Conservation (phyloP, 192 early-diverging fungal genomes). For the Coemansia sp. region DNA sequence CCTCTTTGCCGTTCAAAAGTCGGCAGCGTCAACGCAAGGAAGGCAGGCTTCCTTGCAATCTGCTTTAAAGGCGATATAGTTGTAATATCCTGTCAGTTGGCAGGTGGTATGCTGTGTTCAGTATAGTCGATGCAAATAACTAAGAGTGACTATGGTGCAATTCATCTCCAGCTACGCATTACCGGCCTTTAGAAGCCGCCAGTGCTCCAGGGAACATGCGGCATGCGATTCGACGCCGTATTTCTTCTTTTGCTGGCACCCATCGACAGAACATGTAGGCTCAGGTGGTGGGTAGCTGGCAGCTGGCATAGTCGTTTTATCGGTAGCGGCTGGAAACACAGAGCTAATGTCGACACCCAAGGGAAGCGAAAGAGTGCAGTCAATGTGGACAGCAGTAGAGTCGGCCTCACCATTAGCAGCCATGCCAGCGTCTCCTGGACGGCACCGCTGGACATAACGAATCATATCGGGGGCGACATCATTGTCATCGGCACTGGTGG, state of each 20-base stretch:
- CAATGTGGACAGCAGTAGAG: slow-evolving; percentile 15
- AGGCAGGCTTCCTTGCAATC: background rate
- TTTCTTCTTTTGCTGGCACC: slow-evolving; percentile 59
- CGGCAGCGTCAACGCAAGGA: background rate
- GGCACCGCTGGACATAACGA: slow-evolving; percentile 34
- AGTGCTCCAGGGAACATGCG: slow-evolving; percentile 68
- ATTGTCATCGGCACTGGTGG: slow-evolving; percentile 40
- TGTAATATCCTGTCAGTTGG: background rate
- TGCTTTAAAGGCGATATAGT: background rate
- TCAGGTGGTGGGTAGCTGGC: slow-evolving; percentile 52
- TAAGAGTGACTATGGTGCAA: slow-evolving; percentile 12
- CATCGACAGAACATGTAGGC: slow-evolving; percentile 54
- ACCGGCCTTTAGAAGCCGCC: slow-evolving; percentile 28
- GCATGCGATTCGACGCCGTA: slow-evolving; percentile 60
- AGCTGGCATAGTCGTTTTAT: slow-evolving; percentile 17
- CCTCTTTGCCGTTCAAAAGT: background rate
- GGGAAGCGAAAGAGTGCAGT: slow-evolving; percentile 24
- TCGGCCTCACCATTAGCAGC: background rate
- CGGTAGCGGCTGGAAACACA: slow-evolving; percentile 25
- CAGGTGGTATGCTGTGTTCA: background rate
- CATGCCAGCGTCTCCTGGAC: background rate
- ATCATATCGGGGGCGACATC: slow-evolving; percentile 13
- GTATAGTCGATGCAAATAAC: background rate
- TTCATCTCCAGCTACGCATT: background rate
- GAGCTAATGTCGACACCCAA: slow-evolving; percentile 18